Evolutionary conservation across 2,329 filamentous ascomycete species (phyloP), one percentile per base, ranked within the genome.

Genomic region (Clonostachys sp.): DNA sequence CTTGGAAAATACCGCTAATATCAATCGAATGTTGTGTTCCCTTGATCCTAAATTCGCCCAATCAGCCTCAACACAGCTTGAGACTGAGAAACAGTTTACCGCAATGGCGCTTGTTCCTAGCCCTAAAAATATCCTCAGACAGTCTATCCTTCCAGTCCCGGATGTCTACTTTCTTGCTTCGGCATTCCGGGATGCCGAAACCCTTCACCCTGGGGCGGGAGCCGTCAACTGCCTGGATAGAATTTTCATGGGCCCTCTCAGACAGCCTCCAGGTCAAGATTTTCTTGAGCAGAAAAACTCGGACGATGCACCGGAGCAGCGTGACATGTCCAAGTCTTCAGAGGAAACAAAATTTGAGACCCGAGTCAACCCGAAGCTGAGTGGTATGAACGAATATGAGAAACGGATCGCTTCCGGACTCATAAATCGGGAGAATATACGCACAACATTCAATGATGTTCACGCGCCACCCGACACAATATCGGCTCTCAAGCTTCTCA

Each of bases 361-460:
- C 14, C 34, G 34, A 10, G 39, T 20, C 40, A 42, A 40, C 20
- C 24, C 35, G 36, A 45, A 16, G 35, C 18, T 46, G 16, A 36
- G 34, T 10, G 82, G 74, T 40, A 83, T 80, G 55, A 91, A 87
- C 48, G 76, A 84, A 45, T 84, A 96, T 54, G 94, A 97, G 65
- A 89, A 89, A 64, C 86, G 85, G 55, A 76, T 99, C 8, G 72
- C 96, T 42, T 79, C 81, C 5, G 91, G 92, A 10, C 85, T 97
- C 4, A 83, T 96, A 35, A 83, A 96, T 59, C 82, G 89, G 7
- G 76, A 84, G 42, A 87, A 87, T 57, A 89, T 99, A 54, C 84
- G 84, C 51, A 95, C 89, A 0, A 95, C 89, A 0, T 99, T 97
- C 61, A 76, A 81, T 20, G 88, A 96, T 61, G 87, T 99, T 17